Evolutionary conservation across 2,329 filamentous ascomycete species (phyloP), one percentile per base, ranked within the genome.

Genomic region (Colletotrichum karsti): DNA sequence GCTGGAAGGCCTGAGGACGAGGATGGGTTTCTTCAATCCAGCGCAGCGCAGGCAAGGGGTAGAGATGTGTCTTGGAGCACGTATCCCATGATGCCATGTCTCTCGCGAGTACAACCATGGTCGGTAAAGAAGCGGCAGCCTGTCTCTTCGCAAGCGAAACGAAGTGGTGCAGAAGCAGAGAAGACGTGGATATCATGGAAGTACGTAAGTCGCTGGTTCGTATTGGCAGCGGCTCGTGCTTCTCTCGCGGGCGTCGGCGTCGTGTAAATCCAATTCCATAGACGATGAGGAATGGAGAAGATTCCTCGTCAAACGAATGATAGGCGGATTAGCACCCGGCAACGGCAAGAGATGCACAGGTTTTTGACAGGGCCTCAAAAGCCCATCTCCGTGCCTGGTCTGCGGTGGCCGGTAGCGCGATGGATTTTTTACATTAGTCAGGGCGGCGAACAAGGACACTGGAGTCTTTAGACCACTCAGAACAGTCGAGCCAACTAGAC

Each of bases 351-450:
- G 46, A 48, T 55, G 22, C 64, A 64, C 53, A 67, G 59, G 64
- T 7, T 15, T 22, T 18, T 51, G 24, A 28, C n/a, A n/a, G n/a
- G n/a, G n/a, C 18, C 6, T 7, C 51, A 55, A 30, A 33, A 64
- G 24, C 35, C 59, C 51, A 67, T 64, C 30, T 64, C 60, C 60
- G 64, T 58, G 39, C 60, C 51, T 67, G 26, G 63, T 51, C 63
- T 63, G 51, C 42, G 41, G 60, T 64, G 22, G 33, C 30, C 18
- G 28, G 64, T 69, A 62, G 63, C 57, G 63, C 46, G 51, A 58
- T 28, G 63, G 58, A 41, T 41, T 63, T 67, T 44, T 60, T 26
- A 54, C 57, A 69, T 69, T 69, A 69, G 67, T 67, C 67, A 69
- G 67, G 63, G 63, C 67, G 63, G 41, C 57, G 46, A 67, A 48